Percentiles rank a stretch among this genome's conserved stretches.
Evolutionary conservation across 768 basidiomycete genomes (phyloP).

Genomic region (Amanita subjunquillea): DNA sequence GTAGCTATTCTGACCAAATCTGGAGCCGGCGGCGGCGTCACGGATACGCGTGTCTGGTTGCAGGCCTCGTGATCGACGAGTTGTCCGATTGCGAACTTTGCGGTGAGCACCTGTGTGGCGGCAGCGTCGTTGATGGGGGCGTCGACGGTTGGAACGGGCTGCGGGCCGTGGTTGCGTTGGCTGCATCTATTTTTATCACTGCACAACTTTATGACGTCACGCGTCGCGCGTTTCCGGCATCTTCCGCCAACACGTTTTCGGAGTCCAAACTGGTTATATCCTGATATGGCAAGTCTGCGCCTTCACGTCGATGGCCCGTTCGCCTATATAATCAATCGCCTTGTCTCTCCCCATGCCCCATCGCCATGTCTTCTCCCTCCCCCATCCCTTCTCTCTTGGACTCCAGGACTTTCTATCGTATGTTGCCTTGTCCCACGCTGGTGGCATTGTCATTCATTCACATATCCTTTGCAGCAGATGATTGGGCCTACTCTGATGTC

Average conservation of each 20-base stretch:
- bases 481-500: neutral
- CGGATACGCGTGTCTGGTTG: neutral
- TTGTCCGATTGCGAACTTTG: neutral
- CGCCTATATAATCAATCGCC: neutral
- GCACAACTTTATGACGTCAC: neutral
- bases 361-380: neutral
- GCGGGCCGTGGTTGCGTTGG: neutral
- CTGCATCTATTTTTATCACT: neutral
- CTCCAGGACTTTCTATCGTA: neutral
- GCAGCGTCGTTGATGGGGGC: neutral
- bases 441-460: neutral
- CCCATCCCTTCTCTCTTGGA: neutral
- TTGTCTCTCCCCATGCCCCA: neutral
- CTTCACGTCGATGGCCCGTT: neutral
- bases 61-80: neutral
- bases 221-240: neutral
- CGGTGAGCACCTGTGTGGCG: neutral
- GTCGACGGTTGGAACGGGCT: neutral
- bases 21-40: neutral
- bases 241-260: conserved; percentile 3
- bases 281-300: neutral
- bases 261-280: neutral
- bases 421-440: neutral
- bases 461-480: neutral
- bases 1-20: neutral